A percentile compares a stretch with the other conserved stretches of the same genome.
Conservation (phyloP, 169 alveolate species). For the Plasmodium malariae region DNA sequence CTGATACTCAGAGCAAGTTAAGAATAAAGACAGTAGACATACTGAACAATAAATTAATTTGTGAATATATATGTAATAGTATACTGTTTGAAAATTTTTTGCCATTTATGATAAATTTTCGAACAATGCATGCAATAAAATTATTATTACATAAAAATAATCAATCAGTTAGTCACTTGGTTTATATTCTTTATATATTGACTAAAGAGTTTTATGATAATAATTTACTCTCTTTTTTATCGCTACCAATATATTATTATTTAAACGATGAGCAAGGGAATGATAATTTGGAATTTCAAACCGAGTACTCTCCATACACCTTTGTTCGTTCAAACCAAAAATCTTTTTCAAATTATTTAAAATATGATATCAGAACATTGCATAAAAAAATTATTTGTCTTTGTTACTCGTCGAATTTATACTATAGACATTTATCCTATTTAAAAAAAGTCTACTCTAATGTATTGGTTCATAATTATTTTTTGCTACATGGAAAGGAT, state of each 20-base stretch:
- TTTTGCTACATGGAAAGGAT: slow-evolving; percentile 30
- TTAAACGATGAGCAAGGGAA: neutral
- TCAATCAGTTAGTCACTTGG: slow-evolving; percentile 60
- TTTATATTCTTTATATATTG: slow-evolving; percentile 45
- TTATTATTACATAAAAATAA: slow-evolving; percentile 54
- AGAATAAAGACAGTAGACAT: slow-evolving; percentile 51
- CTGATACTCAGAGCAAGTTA: slow-evolving; percentile 65
- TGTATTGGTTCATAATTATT: slow-evolving; percentile 22
- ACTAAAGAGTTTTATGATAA: slow-evolving; percentile 68
- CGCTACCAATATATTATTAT: slow-evolving; percentile 55
- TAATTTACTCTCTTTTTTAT: slow-evolving; percentile 43
- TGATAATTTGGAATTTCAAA: neutral
- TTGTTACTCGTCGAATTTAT: slow-evolving; percentile 54
- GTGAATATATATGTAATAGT: slow-evolving; percentile 44
- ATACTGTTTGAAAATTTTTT: slow-evolving; percentile 22
- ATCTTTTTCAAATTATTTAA: neutral
- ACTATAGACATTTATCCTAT: slow-evolving; percentile 27
- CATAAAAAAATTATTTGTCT: slow-evolving; percentile 50
- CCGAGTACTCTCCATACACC: slow-evolving; percentile 56
- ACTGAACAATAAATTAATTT: slow-evolving; percentile 31
- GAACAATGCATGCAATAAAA: slow-evolving; percentile 55
- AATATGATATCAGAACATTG: slow-evolving; percentile 31
- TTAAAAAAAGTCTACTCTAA: slow-evolving; percentile 36
- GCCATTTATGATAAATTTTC: slow-evolving; percentile 34
- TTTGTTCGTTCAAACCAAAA: slow-evolving; percentile 40